Evolutionary conservation across 331 rosid species (phyloP).

Genomic region (Rhamnella rubrinervis): DNA sequence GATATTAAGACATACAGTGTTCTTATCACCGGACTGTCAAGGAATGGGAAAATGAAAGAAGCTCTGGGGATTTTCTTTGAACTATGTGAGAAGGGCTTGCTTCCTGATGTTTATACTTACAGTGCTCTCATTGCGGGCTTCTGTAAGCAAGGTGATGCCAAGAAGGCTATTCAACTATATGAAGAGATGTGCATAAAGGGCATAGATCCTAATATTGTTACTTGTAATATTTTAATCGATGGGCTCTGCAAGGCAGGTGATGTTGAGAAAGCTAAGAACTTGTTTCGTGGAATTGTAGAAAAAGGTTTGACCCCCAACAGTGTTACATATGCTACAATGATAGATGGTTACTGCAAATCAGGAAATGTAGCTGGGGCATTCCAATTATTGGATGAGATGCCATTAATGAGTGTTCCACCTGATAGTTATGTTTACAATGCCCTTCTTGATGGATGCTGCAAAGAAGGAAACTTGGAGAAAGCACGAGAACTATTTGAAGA

Average conservation of each 20-base stretch:
- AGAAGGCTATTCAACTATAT: constrained; percentile 37
- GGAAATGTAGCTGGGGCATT: constrained; percentile 39
- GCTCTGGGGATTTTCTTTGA: constrained; percentile 43
- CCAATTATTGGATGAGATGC: constrained; percentile 40
- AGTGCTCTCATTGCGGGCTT: constrained; percentile 43
- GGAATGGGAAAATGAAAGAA: constrained; percentile 50
- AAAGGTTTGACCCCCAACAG: constrained; percentile 37
- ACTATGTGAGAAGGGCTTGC: constrained; percentile 37
- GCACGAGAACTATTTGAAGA: constrained; percentile 42
- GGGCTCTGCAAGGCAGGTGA: constrained; percentile 54
- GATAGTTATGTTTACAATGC: constrained; percentile 36
- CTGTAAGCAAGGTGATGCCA: constrained; percentile 39
- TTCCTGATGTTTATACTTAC: constrained; percentile 40
- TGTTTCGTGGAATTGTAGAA: constrained; percentile 33
- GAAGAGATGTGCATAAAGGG: constrained; percentile 45
- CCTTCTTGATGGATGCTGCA: constrained; percentile 49
- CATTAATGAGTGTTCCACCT: constrained; percentile 29
- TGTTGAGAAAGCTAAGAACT: constrained; percentile 36
- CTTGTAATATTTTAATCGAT: constrained; percentile 43
- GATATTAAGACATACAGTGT: constrained; percentile 40
- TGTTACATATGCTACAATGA: constrained; percentile 42
- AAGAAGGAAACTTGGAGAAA: constrained; percentile 28
- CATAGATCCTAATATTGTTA: constrained; percentile 36
- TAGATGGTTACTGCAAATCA: constrained; percentile 45
- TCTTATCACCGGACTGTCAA: constrained; percentile 41